Conservation (phyloP, 345 rosid genomes). For the Excoecaria cochinchinensis region DNA sequence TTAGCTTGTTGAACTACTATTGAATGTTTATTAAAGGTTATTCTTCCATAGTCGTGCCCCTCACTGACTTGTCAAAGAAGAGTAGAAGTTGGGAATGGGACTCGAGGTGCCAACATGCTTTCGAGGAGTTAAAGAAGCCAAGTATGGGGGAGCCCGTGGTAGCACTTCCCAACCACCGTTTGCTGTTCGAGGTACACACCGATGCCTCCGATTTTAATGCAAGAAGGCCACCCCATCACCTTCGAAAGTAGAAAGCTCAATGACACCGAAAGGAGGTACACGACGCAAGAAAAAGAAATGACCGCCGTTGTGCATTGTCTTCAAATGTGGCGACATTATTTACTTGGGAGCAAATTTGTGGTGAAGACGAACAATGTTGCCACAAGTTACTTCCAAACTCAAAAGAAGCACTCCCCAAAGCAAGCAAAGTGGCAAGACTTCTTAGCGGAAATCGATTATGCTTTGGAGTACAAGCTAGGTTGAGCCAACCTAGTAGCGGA, state of each 20-base stretch:
- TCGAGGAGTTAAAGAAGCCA: background rate
- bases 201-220: background rate
- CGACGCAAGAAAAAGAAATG: background rate
- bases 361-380: background rate
- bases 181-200: background rate
- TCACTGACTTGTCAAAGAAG: background rate
- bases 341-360: background rate
- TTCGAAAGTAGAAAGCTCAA: background rate
- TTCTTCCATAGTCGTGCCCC: background rate
- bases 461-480: background rate
- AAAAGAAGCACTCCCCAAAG: background rate
- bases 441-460: background rate
- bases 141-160: background rate
- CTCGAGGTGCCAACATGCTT: background rate
- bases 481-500: background rate
- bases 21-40: background rate
- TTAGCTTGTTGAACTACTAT: background rate
- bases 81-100: background rate
- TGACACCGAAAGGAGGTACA: background rate
- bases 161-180: background rate
- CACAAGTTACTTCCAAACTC: background rate
- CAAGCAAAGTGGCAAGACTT: background rate
- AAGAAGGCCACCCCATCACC: background rate
- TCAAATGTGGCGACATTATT: background rate
- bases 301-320: background rate